A percentile compares a stretch with the other conserved stretches of the same genome.
Evolutionary conservation across 169 alveolate species (phyloP).

Genomic region (Plasmodium berghei): DNA sequence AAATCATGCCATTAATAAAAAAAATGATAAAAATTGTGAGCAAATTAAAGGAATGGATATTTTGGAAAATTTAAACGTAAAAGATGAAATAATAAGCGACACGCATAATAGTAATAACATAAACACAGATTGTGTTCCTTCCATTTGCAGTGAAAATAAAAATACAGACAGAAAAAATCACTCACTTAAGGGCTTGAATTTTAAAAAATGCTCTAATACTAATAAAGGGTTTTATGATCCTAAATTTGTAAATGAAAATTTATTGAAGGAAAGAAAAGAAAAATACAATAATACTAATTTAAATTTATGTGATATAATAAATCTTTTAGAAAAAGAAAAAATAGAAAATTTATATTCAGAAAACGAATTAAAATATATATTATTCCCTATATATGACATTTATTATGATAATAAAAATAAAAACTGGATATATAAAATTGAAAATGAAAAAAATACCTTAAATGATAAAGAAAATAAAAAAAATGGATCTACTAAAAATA

Average conservation of each 20-base stretch:
- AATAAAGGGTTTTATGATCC: neutral
- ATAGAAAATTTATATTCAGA: constrained; percentile 58
- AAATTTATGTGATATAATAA: constrained; percentile 47
- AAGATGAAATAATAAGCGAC: neutral
- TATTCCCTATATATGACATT: constrained; percentile 33
- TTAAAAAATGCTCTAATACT: neutral
- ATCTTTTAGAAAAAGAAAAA: constrained; percentile 51
- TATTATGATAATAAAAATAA: constrained; percentile 34
- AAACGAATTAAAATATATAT: constrained; percentile 57
- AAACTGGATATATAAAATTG: constrained; percentile 41
- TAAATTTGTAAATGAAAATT: too few relatives aligned
- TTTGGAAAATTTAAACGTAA: neutral
- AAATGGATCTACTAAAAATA: constrained; percentile 3
- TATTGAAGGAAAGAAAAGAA: constrained; percentile 1
- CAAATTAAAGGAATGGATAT: neutral
- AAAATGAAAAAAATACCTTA: constrained; percentile 6
- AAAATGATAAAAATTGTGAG: neutral
- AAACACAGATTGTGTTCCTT: neutral
- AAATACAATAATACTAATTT: constrained; percentile 12
- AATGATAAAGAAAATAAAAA: constrained; percentile 16
- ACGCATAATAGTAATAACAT: neutral
- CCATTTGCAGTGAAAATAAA: neutral
- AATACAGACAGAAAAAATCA: neutral
- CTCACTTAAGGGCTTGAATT: neutral
- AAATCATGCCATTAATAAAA: neutral